Evolutionary conservation across 1,284 basidiomycete species (phyloP).

Genomic region (Lentinula novae-zelandiae): DNA sequence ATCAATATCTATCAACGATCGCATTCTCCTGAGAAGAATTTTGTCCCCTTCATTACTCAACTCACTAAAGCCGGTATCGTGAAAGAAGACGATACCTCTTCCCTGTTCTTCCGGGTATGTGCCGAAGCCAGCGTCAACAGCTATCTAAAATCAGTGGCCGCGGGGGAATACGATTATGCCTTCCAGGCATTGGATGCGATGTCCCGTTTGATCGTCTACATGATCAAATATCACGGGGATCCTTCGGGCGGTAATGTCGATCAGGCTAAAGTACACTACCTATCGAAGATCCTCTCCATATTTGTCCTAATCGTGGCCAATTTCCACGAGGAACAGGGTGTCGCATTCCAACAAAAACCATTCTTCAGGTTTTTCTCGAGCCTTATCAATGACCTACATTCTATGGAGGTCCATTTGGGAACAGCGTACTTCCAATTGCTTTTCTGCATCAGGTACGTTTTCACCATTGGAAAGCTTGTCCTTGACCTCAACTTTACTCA

Average conservation of each 20-base stretch:
- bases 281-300: conserved; percentile 97
- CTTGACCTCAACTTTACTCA: conserved; percentile 27
- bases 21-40: conserved; percentile 87
- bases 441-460: conserved; percentile 75
- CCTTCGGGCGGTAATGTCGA: conserved; percentile 85
- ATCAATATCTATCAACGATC: conserved; percentile 92
- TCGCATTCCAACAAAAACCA: conserved; percentile 93
- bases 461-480: neutral
- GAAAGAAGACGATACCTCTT: conserved; percentile 94
- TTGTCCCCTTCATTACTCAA: conserved; percentile 96
- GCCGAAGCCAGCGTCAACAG: conserved; percentile 92
- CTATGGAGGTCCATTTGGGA: conserved; percentile 81
- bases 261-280: conserved; percentile 93
- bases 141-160: conserved; percentile 83
- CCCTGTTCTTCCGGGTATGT: conserved; percentile 98
- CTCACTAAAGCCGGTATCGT: conserved; percentile 95
- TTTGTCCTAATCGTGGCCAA: conserved; percentile 95
- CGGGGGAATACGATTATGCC: conserved; percentile 73
- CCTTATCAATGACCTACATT: conserved; percentile 87
- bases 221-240: conserved; percentile 99
- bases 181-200: conserved; percentile 96
- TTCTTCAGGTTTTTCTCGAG: conserved; percentile 99
- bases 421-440: conserved; percentile 88
- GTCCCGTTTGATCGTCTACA: conserved; percentile 92
- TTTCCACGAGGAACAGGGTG: conserved; percentile 91